These are phyloP conservation scores for Nicotiana obtusifolia DNA, from an alignment of 257 asterid genomes.

Conservation along the genomic window DNA sequence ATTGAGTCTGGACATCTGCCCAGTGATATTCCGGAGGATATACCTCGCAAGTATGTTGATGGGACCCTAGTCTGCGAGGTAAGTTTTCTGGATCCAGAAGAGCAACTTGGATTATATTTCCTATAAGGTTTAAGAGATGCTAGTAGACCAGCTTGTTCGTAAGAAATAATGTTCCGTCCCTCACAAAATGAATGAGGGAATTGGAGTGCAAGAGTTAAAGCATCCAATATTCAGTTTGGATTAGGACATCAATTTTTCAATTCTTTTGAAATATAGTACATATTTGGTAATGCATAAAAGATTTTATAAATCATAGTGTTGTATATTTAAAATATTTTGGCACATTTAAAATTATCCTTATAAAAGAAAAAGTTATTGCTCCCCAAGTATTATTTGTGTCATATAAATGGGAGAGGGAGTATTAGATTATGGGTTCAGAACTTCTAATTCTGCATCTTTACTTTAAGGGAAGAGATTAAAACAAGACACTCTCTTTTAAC, in stretches of 20 bases:
- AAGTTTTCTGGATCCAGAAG: slow-evolving; percentile 15
- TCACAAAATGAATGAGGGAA: not conserved
- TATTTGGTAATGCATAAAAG: not conserved
- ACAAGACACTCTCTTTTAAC: not conserved
- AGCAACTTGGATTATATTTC: not conserved
- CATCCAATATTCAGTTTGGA: not conserved
- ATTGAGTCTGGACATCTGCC: slow-evolving; percentile 90
- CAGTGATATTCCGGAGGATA: slow-evolving; percentile 82
- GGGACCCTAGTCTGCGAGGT: slow-evolving; percentile 90
- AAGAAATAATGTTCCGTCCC: not conserved
- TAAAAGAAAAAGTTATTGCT: not conserved
- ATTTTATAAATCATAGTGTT: not conserved
- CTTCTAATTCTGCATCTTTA: not conserved
- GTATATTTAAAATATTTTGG: not conserved
- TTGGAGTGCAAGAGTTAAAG: not conserved
- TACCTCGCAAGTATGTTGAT: slow-evolving; percentile 79
- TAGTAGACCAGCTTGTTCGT: not conserved
- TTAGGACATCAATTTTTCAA: not conserved
- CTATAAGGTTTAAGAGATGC: not conserved
- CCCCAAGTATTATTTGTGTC: not conserved
- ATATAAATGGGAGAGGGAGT: not conserved
- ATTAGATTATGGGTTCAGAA: not conserved
- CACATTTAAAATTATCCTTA: not conserved
- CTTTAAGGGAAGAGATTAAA: not conserved
- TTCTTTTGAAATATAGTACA: not conserved